Evolutionary conservation across 805 yeast species (phyloP).

Genomic region (Candida ponderosae): DNA sequence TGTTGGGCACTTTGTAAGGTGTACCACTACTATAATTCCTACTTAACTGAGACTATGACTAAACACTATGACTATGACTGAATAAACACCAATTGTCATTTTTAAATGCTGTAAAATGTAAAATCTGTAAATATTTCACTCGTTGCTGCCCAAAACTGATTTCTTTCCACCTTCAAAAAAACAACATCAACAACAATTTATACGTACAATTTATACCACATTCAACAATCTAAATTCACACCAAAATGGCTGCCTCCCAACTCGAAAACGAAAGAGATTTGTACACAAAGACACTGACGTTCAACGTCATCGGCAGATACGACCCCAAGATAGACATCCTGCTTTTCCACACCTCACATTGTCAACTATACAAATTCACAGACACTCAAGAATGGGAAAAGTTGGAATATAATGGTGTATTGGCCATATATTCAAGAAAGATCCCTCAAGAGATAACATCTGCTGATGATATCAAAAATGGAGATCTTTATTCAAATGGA

Average conservation of each 20-base stretch:
- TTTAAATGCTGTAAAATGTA: too few species aligned
- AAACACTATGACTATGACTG: too few species aligned
- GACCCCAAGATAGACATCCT: conserved; percentile 67
- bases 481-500: conserved; percentile 53
- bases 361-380: conserved; percentile 59
- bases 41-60: too few species aligned
- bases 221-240: too few species aligned
- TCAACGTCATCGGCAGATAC: conserved; percentile 69
- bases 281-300: conserved; percentile 61
- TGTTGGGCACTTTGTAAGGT: conserved; percentile 17
- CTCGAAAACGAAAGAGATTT: conserved; percentile 31
- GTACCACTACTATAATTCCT: too few species aligned
- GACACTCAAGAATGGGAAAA: conserved; percentile 61
- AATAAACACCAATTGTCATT: too few species aligned
- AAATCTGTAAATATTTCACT: too few species aligned
- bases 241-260: too few species aligned
- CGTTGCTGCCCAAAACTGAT: too few species aligned
- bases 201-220: too few species aligned
- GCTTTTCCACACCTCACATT: conserved; percentile 61
- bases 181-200: too few species aligned
- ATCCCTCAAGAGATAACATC: conserved; percentile 14
- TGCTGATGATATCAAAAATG: conserved; percentile 9
- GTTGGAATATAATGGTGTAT: conserved; percentile 60
- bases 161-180: too few species aligned
- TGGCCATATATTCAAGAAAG: conserved; percentile 56